Conservation (phyloP, 75 land plant species). For the Picea sitchensis region DNA sequence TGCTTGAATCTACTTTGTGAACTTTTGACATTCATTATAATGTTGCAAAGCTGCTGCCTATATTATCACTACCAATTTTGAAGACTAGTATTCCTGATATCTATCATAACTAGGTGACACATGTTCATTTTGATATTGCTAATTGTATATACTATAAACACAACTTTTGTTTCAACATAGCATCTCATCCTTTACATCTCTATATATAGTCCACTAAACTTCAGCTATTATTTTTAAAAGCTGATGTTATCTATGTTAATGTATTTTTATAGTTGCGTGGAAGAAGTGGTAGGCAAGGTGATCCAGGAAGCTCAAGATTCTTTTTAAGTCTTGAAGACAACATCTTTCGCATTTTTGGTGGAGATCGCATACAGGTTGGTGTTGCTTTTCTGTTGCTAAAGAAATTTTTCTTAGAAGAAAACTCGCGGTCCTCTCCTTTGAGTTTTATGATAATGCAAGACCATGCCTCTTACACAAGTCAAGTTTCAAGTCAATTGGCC, state of each 20-base stretch:
- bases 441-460: neutral
- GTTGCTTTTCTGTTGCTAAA: neutral
- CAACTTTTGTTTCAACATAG: too few relatives aligned
- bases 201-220: too few relatives aligned
- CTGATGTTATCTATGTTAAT: neutral
- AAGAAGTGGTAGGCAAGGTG: slow-evolving; percentile 97
- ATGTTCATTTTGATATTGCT: neutral
- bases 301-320: slow-evolving; percentile 99
- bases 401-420: neutral
- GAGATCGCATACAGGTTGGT: slow-evolving; percentile 91
- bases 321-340: slow-evolving; percentile 99
- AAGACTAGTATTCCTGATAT: neutral
- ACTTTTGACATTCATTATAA: neutral
- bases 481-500: neutral
- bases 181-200: too few relatives aligned
- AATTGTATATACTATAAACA: too few relatives aligned
- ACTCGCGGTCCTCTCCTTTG: neutral
- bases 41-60: neutral
- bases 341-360: slow-evolving; percentile 96
- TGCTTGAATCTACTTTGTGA: slow-evolving; percentile 1
- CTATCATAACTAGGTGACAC: neutral
- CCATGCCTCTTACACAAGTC: neutral
- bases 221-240: neutral
- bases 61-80: neutral
- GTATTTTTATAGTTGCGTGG: slow-evolving; percentile 70